phyloP scores from a whole-genome alignment of 345 rosid genomes.

The Linum usitatissimum region DNA sequence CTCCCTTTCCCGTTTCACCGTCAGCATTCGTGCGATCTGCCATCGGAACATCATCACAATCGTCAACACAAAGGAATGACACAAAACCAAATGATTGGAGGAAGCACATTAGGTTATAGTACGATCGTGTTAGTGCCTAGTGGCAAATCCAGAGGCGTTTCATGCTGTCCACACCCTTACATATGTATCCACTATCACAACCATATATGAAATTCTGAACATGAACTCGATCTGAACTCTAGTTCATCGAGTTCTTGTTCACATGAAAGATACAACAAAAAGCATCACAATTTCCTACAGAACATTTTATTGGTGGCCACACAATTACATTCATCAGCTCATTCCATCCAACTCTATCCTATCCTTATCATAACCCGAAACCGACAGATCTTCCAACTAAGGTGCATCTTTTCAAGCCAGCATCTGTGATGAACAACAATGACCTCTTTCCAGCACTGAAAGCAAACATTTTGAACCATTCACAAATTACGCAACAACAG shows the following conservation, averaged over 20 bases:
- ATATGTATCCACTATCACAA: neutral
- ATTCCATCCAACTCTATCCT: neutral
- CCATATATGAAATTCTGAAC: neutral
- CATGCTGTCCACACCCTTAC: too few species aligned
- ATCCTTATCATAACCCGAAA: neutral
- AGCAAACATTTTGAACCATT: neutral
- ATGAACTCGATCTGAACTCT: neutral
- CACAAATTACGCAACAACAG: too few species aligned
- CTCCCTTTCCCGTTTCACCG: constrained; percentile 85
- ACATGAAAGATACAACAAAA: neutral
- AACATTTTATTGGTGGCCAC: too few species aligned
- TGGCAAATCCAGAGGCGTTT: too few species aligned
- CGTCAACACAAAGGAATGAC: neutral
- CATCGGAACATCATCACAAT: constrained; percentile 7
- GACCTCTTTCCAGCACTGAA: neutral
- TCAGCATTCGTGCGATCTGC: constrained; percentile 71
- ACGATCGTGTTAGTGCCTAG: too few species aligned
- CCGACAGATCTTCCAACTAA: neutral
- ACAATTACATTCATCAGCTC: neutral
- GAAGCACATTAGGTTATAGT: too few species aligned
- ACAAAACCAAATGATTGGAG: neutral
- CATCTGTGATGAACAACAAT: neutral
- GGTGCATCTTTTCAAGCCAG: neutral
- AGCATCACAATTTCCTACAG: neutral
- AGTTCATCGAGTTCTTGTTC: too few species aligned